Evolutionary conservation across 2,329 filamentous ascomycete species (phyloP).

Genomic region (Didymella sp.): DNA sequence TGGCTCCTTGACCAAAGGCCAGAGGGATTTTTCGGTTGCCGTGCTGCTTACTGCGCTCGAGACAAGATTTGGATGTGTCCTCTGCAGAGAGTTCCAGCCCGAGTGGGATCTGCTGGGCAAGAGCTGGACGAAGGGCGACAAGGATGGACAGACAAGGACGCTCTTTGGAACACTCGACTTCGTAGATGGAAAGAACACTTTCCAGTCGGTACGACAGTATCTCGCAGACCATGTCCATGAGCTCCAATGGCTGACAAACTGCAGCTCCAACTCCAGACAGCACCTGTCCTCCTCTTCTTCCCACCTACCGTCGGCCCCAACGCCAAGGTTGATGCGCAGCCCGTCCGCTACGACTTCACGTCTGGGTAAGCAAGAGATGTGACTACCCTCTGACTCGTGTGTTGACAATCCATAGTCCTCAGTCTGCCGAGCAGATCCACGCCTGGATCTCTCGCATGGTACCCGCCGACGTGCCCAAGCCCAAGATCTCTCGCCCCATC

Average conservation of each 20-base stretch:
- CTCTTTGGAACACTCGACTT: conserved; percentile 91
- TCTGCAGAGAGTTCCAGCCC: conserved; percentile 90
- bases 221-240: not conserved
- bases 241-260: conserved; percentile 22
- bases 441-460: conserved; percentile 80
- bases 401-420: conserved; percentile 60
- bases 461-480: conserved; percentile 71
- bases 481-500: conserved; percentile 79
- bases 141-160: conserved; percentile 72
- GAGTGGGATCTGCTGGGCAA: conserved; percentile 89
- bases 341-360: conserved; percentile 84
- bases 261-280: conserved; percentile 91
- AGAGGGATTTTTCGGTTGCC: conserved; percentile 82
- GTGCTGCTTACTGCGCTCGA: conserved; percentile 89
- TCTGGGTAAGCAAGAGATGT: conserved; percentile 67
- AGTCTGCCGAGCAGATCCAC: conserved; percentile 79
- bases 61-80: conserved; percentile 78
- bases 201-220: conserved; percentile 73
- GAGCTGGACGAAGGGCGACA: conserved; percentile 88
- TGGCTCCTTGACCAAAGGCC: conserved; percentile 74
- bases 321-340: conserved; percentile 72
- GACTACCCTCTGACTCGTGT: not conserved
- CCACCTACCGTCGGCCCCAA: conserved; percentile 82
- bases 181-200: conserved; percentile 78
- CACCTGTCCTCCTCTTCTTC: conserved; percentile 87